Conservation (phyloP, 768 basidiomycete species). For the Hypholoma sublateritium region DNA sequence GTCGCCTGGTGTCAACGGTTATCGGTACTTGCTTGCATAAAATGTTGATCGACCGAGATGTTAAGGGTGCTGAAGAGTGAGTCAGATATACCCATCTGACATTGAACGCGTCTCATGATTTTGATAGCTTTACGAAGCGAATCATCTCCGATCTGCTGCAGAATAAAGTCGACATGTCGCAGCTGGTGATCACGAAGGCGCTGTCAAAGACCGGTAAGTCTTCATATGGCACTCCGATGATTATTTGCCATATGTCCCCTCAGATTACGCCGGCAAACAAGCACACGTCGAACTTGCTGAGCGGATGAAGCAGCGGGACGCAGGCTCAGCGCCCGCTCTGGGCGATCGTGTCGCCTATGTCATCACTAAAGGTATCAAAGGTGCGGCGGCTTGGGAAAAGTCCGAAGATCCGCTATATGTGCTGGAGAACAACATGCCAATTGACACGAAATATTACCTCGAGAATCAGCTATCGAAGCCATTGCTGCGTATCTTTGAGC, state of each 20-base stretch:
- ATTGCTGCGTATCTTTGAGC: conserved; percentile 96
- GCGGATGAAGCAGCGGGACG: conserved; percentile 94
- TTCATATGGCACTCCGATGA: background rate
- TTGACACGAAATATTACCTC: conserved; percentile 97
- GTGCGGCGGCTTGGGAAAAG: conserved; percentile 97
- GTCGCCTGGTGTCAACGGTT: conserved; percentile 95
- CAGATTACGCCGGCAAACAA: conserved; percentile 93
- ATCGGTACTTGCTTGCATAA: conserved; percentile 98
- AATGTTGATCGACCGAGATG: conserved; percentile 94
- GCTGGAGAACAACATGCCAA: conserved; percentile 95
- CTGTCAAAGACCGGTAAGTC: conserved; percentile 77
- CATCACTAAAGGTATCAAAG: conserved; percentile 95
- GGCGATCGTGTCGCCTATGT: conserved; percentile 99
- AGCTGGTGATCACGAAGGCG: conserved; percentile 98
- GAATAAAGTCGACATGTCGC: conserved; percentile 98
- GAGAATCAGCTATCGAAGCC: conserved; percentile 98
- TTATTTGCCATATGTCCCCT: background rate
- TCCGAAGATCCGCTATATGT: conserved; percentile 98
- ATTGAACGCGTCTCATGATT: background rate
- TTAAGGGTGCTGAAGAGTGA: conserved; percentile 90
- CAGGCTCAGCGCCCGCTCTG: conserved; percentile 94
- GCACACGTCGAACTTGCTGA: conserved; percentile 96
- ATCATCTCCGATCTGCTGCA: conserved; percentile 92
- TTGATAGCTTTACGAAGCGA: conserved; percentile 82
- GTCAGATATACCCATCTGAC: conserved; percentile 19